phyloP scores from a whole-genome alignment of 2,329 filamentous ascomycete species.

The Pyrenophora teres region DNA sequence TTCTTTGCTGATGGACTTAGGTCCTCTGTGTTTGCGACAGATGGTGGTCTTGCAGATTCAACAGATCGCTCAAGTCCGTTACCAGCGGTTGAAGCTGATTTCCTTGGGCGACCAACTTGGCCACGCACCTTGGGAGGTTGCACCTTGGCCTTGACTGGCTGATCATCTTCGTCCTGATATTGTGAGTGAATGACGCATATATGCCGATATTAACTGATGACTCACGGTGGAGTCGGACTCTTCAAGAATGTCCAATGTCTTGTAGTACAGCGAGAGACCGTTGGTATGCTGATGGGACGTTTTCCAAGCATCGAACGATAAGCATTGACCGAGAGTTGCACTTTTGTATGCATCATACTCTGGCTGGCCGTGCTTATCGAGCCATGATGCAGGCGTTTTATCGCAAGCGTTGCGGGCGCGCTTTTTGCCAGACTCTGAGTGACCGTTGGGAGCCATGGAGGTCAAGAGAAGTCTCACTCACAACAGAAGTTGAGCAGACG shows the following conservation, averaged over 20 bases:
- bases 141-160: slow-evolving; percentile 20
- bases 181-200: slow-evolving; percentile 21
- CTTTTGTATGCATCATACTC: slow-evolving; percentile 37
- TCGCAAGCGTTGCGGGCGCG: slow-evolving; percentile 11
- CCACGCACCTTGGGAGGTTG: slow-evolving; percentile 26
- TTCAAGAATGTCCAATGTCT: slow-evolving; percentile 36
- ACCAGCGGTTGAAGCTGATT: slow-evolving; percentile 33
- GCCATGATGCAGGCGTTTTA: slow-evolving; percentile 24
- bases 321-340: slow-evolving; percentile 25
- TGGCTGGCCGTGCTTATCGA: slow-evolving; percentile 24
- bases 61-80: slow-evolving; percentile 22
- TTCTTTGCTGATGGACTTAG: slow-evolving; percentile 32
- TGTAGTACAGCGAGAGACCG: slow-evolving; percentile 38
- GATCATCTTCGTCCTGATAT: slow-evolving; percentile 32
- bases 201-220: slow-evolving; percentile 3
- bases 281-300: slow-evolving; percentile 29
- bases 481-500: slow-evolving; percentile 10
- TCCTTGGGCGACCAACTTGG: slow-evolving; percentile 31
- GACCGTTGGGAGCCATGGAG: slow-evolving; percentile 30
- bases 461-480: slow-evolving; percentile 11
- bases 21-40: slow-evolving; percentile 26
- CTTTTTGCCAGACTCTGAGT: slow-evolving; percentile 11
- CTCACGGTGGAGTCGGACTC: slow-evolving; percentile 38
- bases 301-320: slow-evolving; percentile 41
- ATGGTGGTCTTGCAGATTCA: slow-evolving; percentile 23